Evolutionary conservation across 208 protist genomes (phyloP), one percentile per base, ranked within the genome.

Genomic region (Leishmania major): DNA sequence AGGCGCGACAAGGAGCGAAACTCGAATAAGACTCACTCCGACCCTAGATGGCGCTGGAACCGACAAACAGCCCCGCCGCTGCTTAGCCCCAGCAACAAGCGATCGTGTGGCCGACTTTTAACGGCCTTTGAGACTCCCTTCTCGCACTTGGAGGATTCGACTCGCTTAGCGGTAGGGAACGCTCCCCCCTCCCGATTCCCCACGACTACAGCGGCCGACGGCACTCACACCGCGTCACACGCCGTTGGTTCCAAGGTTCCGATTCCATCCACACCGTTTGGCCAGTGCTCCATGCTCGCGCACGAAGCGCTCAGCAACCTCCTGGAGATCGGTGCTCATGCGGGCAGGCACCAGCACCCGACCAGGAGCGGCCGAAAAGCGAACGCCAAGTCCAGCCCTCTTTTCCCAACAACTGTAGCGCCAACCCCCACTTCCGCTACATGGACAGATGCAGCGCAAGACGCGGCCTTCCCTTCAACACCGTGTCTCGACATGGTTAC

Each of bases 141-240:
- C 2, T 19, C 66, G 0, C n/a, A 55, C 13, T 17, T 60, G 17
- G 55, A 77, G 37, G 22, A 51, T 0, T 31, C 28, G 40, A 7
- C 22, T 31, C 35, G 40, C 49, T 25, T 31, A 35, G 35, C 5
- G 13, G 64, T 3, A 31, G 75, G 45, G 2, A 59, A 71, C 40
- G 1, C 17, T 74, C 35, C 10, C 35, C 4, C 80, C 31, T 78
- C 47, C 1, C 80, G 64, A 31, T 49, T 75, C 22, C 73, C 77
- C 71, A 49, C 77, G 60, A 77, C 80, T n/a, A 28, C 80, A 22
- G 60, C 79, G 28, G 70, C 74, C 43, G 76, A 76, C 47, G 82
- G 64, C 57, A 45, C 40, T 22, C 35, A 43, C 17, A 45, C 19
- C 22, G 72, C 17, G 1, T 11, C 45, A 40, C 49, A 17, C n/a